A percentile compares a stretch with the other conserved stretches of the same genome.
Evolutionary conservation across 768 basidiomycete species (phyloP).

Genomic region (Gautieria morchelliformis): DNA sequence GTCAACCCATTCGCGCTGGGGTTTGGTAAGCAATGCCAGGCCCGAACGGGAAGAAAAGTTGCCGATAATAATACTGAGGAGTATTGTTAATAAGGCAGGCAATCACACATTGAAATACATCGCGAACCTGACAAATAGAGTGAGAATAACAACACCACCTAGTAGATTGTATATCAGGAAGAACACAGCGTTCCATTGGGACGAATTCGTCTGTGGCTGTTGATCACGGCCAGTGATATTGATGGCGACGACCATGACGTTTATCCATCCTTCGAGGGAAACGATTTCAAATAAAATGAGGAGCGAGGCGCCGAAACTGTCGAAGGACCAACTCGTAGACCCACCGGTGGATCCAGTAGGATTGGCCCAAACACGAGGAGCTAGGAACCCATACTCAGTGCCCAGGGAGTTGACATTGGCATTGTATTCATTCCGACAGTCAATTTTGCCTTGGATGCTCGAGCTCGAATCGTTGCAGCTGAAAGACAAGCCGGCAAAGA

Average conservation of each 20-base stretch:
- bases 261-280: conserved; percentile 94
- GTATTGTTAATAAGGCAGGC: background rate
- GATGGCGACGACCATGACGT: conserved; percentile 77
- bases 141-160: conserved; percentile 82
- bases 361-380: conserved; percentile 84
- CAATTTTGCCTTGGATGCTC: conserved; percentile 37
- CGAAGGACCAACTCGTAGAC: conserved; percentile 82
- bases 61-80: conserved; percentile 81
- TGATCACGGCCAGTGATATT: conserved; percentile 58
- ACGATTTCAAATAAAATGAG: conserved; percentile 95
- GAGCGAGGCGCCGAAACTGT: conserved; percentile 71
- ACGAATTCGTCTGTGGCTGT: conserved; percentile 65
- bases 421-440: conserved; percentile 69
- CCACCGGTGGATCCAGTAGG: conserved; percentile 72
- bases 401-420: conserved; percentile 45
- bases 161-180: conserved; percentile 87
- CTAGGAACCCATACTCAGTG: conserved; percentile 50
- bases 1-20: conserved; percentile 93
- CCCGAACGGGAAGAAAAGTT: conserved; percentile 87
- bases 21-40: conserved; percentile 71
- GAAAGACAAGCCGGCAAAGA: conserved; percentile 81
- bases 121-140: conserved; percentile 79
- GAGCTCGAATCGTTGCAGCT: conserved; percentile 61
- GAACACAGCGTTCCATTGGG: conserved; percentile 81
- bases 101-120: background rate